Conservation (phyloP, 2,329 filamentous ascomycete genomes). For the Shiraia bambusicola region DNA sequence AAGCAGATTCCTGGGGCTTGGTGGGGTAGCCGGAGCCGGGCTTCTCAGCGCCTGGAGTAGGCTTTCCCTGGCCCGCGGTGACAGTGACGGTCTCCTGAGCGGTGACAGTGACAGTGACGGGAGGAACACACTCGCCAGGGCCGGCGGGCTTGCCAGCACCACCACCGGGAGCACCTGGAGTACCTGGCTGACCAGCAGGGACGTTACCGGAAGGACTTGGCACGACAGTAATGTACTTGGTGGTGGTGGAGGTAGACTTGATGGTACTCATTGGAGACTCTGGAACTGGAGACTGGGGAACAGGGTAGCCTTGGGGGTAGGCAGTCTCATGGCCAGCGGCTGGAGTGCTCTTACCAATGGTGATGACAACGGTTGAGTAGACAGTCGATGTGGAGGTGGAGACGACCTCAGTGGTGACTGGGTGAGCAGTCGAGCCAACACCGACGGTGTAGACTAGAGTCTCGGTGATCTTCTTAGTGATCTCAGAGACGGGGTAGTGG, state of each 20-base stretch:
- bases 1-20: slow-evolving; percentile 12
- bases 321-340: slow-evolving; percentile 8
- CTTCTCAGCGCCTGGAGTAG: slow-evolving; percentile 12
- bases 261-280: slow-evolving; percentile 28
- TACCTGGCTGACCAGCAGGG: slow-evolving; percentile 14
- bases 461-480: slow-evolving; percentile 40
- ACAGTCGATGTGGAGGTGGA: slow-evolving; percentile 36
- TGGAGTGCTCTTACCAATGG: slow-evolving; percentile 21
- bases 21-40: slow-evolving; percentile 13
- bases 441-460: slow-evolving; percentile 49
- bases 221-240: slow-evolving; percentile 40
- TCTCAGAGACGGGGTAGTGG: slow-evolving; percentile 27
- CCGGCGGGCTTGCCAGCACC: slow-evolving; percentile 10
- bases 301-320: slow-evolving; percentile 10
- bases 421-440: slow-evolving; percentile 47
- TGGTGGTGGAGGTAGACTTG: slow-evolving; percentile 38
- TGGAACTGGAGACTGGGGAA: slow-evolving; percentile 18
- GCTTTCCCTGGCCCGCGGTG: slow-evolving; percentile 23
- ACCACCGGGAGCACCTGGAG: slow-evolving; percentile 9
- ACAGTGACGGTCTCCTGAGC: slow-evolving; percentile 43
- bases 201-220: slow-evolving; percentile 23
- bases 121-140: slow-evolving; percentile 28
- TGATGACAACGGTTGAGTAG: slow-evolving; percentile 37
- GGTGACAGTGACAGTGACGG: slow-evolving; percentile 42
- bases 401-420: slow-evolving; percentile 44